Evolutionary conservation across 108 stramenopile species (phyloP).

Genomic region (Skeletonema potamos): DNA sequence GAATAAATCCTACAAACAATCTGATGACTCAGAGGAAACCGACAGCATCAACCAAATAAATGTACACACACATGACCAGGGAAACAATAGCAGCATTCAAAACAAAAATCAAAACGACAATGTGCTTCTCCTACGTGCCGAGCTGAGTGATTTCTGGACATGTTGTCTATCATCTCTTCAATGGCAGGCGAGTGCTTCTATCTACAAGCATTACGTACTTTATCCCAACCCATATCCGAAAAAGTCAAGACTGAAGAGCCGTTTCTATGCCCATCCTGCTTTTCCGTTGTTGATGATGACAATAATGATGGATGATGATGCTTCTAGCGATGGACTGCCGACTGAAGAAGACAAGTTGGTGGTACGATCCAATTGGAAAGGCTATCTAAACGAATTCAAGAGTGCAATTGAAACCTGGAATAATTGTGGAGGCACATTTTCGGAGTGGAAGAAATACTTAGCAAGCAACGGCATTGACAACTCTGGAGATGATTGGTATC

Average conservation of each 20-base stretch:
- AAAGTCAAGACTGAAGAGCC: conserved; percentile 55
- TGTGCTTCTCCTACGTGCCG: conserved; percentile 82
- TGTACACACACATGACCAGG: background rate
- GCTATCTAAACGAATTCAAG: conserved; percentile 76
- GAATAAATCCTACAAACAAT: conserved; percentile 24
- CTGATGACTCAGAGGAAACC: background rate
- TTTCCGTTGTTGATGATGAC: conserved; percentile 76
- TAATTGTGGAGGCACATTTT: background rate
- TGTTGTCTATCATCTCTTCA: conserved; percentile 30
- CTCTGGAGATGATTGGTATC: background rate
- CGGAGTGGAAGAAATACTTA: conserved; percentile 1
- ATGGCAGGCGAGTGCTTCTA: conserved; percentile 22
- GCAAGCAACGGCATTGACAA: background rate
- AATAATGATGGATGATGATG: background rate
- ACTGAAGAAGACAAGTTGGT: conserved; percentile 32
- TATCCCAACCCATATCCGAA: conserved; percentile 97
- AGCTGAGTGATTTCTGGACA: conserved; percentile 87
- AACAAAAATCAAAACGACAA: conserved; percentile 19
- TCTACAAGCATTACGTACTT: conserved; percentile 71
- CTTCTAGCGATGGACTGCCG: conserved; percentile 10
- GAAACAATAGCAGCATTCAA: background rate
- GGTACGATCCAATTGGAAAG: conserved; percentile 81
- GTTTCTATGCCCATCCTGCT: conserved; percentile 88
- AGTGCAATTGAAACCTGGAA: conserved; percentile 29
- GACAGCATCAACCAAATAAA: background rate